Evolutionary conservation across 495 filamentous ascomycete species (phyloP).

Genomic region (Hyaloscypha hepaticicola): DNA sequence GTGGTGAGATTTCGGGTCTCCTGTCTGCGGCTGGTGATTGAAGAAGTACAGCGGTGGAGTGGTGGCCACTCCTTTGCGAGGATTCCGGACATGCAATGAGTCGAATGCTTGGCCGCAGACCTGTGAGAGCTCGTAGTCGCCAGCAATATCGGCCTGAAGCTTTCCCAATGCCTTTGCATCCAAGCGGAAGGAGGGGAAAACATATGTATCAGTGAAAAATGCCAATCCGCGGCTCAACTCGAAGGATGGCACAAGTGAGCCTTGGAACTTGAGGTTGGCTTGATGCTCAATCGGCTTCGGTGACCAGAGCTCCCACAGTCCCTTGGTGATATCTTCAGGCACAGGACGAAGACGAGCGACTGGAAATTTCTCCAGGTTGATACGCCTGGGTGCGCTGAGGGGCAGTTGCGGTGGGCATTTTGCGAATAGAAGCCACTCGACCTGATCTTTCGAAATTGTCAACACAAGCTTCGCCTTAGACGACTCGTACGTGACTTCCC

Average conservation of each 20-base stretch:
- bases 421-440: conserved; percentile 57
- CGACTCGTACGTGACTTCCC: conserved; percentile 55
- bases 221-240: conserved; percentile 40
- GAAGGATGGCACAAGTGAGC: conserved; percentile 33
- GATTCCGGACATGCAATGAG: conserved; percentile 51
- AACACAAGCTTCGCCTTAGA: conserved; percentile 48
- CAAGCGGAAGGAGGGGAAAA: too few relatives aligned
- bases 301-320: conserved; percentile 51
- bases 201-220: neutral
- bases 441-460: conserved; percentile 38
- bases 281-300: conserved; percentile 37
- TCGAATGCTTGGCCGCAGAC: conserved; percentile 67
- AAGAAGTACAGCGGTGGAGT: conserved; percentile 60
- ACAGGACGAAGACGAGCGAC: conserved; percentile 51
- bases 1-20: conserved; percentile 47
- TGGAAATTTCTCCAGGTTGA: conserved; percentile 47
- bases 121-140: conserved; percentile 56
- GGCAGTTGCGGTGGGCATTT: conserved; percentile 43
- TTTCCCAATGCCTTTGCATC: conserved; percentile 17
- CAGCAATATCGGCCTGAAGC: conserved; percentile 49
- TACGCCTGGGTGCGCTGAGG: conserved; percentile 41
- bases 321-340: conserved; percentile 38
- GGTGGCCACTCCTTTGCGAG: neutral
- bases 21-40: conserved; percentile 51
- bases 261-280: conserved; percentile 32